These are phyloP conservation scores for Herpetomonas samuelpessoai DNA, from an alignment of 208 protist genomes.

Conservation along the genomic window DNA sequence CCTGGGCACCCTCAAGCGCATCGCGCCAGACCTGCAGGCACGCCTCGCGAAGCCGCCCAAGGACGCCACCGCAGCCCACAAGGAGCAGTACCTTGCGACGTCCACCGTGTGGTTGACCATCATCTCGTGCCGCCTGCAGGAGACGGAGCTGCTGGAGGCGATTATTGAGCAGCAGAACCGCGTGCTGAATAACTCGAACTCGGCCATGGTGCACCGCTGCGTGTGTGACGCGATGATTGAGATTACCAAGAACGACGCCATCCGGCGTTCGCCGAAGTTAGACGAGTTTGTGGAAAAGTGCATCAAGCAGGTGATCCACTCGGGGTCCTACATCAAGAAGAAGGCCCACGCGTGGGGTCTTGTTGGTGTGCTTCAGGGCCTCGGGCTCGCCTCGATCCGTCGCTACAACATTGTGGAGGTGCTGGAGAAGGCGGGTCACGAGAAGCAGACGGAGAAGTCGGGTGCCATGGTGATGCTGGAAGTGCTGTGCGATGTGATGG, in stretches of 20 bases:
- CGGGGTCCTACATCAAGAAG: constrained; percentile 90
- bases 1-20: constrained; percentile 45
- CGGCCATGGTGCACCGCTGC: constrained; percentile 87
- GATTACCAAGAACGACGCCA: constrained; percentile 74
- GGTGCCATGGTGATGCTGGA: constrained; percentile 89
- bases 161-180: constrained; percentile 90
- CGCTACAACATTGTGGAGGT: constrained; percentile 72
- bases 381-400: constrained; percentile 66
- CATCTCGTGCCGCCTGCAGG: constrained; percentile 83
- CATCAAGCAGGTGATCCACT: constrained; percentile 82
- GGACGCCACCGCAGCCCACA: constrained; percentile 66
- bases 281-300: constrained; percentile 91
- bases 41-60: constrained; percentile 82
- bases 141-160: constrained; percentile 69
- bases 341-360: constrained; percentile 90
- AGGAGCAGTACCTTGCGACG: constrained; percentile 87
- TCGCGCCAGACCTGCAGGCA: constrained; percentile 63
- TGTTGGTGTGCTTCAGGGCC: constrained; percentile 80
- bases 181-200: constrained; percentile 86
- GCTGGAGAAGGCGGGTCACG: constrained; percentile 51
- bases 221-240: constrained; percentile 87
- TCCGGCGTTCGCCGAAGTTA: constrained; percentile 64
- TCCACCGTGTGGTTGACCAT: constrained; percentile 89
- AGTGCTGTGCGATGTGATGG: constrained; percentile 77
- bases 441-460: constrained; percentile 74